Conservation (phyloP, 78 protist species). For the slime mould (Dictyostelium discoideum) region dicty_2.7 NC_007090.3:2172001-2172500, state of each 20-base stretch:
- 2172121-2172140: too few relatives aligned
- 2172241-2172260: background rate
- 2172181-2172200: background rate
- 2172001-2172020: too few relatives aligned
- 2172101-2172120: too few relatives aligned
- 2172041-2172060: too few relatives aligned
- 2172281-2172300: too few relatives aligned
- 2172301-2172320: background rate
- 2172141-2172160: too few relatives aligned
- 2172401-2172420: conserved; percentile 34
- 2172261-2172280: background rate
- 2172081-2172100: too few relatives aligned
- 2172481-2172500: background rate
- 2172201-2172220: background rate
- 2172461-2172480: background rate
- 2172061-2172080: too few relatives aligned
- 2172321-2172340: conserved; percentile 31
- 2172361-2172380: background rate
- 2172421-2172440: conserved; percentile 57
- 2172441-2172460: conserved; percentile 41
- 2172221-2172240: too few relatives aligned
- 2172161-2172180: too few relatives aligned
- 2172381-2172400: conserved; percentile 1
- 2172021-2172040: background rate
- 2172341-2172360: conserved; percentile 64